Conservation (phyloP, 345 rosid genomes). For the Eucalyptus marginata region DNA sequence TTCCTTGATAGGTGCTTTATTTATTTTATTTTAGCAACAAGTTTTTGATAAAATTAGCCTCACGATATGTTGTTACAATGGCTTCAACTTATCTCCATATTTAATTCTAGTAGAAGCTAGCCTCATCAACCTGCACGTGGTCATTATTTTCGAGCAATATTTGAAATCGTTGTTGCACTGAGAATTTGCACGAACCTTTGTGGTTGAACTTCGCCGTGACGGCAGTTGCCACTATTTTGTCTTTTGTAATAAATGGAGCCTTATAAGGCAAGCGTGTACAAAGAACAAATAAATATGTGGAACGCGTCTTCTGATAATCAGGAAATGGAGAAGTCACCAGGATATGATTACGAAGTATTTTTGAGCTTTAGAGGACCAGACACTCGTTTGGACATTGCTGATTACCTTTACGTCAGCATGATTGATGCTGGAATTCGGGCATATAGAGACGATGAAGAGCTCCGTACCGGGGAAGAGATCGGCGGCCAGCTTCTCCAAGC, state of each 20-base stretch:
- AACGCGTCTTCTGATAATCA: too few species aligned
- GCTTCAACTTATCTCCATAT: too few species aligned
- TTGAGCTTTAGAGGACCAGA: too few species aligned
- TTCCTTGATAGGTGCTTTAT: too few species aligned
- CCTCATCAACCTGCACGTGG: not conserved
- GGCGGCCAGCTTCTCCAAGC: not conserved
- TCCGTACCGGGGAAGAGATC: not conserved
- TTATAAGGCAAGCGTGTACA: accelerated
- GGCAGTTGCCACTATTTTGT: accelerated
- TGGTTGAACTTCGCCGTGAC: not conserved
- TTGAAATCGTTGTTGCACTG: not conserved
- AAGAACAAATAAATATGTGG: too few species aligned
- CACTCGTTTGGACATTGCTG: accelerated
- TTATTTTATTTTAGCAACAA: too few species aligned
- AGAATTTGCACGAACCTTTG: not conserved
- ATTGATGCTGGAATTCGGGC: not conserved
- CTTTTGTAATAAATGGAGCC: too few species aligned
- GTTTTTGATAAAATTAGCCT: not conserved
- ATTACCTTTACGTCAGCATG: too few species aligned
- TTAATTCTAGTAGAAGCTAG: too few species aligned
- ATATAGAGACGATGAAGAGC: not conserved
- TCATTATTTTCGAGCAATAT: not conserved
- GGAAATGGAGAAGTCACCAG: too few species aligned
- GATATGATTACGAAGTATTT: too few species aligned
- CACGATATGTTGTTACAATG: too few species aligned